Base-by-base conservation (phyloP, 169 alveolate species). In the Perkinsus chesapeaki region DNA sequence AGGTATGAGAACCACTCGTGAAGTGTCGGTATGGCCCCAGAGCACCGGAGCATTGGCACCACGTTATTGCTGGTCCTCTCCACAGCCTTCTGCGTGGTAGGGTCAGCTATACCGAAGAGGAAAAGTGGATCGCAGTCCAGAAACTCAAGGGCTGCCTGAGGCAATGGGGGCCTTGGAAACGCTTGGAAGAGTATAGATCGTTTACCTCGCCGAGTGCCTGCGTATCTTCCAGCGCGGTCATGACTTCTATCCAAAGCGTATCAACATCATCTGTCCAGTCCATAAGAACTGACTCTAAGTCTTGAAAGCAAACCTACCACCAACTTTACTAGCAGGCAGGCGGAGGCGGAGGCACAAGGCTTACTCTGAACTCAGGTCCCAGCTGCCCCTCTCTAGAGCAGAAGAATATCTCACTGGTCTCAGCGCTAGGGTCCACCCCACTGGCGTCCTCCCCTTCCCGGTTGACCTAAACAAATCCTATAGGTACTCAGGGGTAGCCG, bases 41-140 rank as follows among this genome's bases (percentile, higher is more conserved):
- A 72, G 39, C 94, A 93, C 39, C 93, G 91, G 91, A 93, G 91
- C 94, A 93, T 93, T 7, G 94, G 94, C 93, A 93, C 94, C 48
- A 37, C 93, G 23, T 93, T 93, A 16, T 16, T 34, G 82, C 82
- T 60, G 0, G 95, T 73, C 93, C 92, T 91, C 39, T 93, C 94
- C 48, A 93, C 73, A 0, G 94, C 95, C 90, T 47, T 43, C 93
- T 91, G 93, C 0, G 93, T 91, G n/a, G 48, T 39, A 0, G 91
- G 93, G 39, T 91, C 93, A 3, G 91, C 93, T 0, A 39, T 37
- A 0, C 90, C 93, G 47, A 92, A 43, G 48, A 39, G 39, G 39
- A 39, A 43, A 39, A 43, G 48, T 10, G 93, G 91, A 39, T 92
- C 39, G 92, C 47, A 38, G 92, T 38, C 48, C n/a, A 37, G 39